Base-by-base conservation (phyloP, 1,284 basidiomycete genomes). In the Phenoliferia sp. region DNA sequence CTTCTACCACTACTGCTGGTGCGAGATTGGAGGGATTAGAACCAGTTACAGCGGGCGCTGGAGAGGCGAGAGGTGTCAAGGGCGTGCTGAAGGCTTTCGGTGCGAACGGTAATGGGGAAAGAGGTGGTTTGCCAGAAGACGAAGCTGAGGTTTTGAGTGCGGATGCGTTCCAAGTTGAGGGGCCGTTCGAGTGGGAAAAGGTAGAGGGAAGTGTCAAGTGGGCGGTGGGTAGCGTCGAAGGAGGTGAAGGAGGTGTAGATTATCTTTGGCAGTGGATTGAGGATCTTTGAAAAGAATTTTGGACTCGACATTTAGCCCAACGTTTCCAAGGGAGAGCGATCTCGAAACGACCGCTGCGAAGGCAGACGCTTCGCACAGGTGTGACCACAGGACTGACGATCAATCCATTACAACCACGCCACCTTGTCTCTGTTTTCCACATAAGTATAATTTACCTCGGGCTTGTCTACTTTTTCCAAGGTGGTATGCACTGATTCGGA, bases 1-100 rank as follows among this genome's bases (percentile, higher is more conserved):
- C 63, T 12, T 57, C 56, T 9, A 36, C 26, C 50, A 58, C 61
- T 31, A 3, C 16, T 9, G 59, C 55, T 3, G 71, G 64, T 4
- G 71, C 74, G 2, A 57, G 65, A 26, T 65, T 76, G 33, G 74
- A 76, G 56, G 73, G 75, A 7, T 62, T 76, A 6, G 75, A 76
- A 2, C 69, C 73, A 39, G 63, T 75, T 29, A 69, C 72, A 0
- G 54, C 62, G 7, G 22, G 57, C 3, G 29, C 26, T 22, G 57
- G 33, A 26, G 57, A 19, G 19, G 61, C 59, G 26, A 36, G 44
- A 56, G 61, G 44, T 22, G 44, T 29, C 10, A 16, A 34, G 59
- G 29, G 31, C 28, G 15, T 34, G 35, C 2, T 5, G 28, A 7
- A 33, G 29, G 33, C 36, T 32, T 10, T 39, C 36, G 61, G 44